Evolutionary conservation across 1,284 basidiomycete species (phyloP), one percentile per base, ranked within the genome.

Genomic region (Malassezia pachydermatis): DNA sequence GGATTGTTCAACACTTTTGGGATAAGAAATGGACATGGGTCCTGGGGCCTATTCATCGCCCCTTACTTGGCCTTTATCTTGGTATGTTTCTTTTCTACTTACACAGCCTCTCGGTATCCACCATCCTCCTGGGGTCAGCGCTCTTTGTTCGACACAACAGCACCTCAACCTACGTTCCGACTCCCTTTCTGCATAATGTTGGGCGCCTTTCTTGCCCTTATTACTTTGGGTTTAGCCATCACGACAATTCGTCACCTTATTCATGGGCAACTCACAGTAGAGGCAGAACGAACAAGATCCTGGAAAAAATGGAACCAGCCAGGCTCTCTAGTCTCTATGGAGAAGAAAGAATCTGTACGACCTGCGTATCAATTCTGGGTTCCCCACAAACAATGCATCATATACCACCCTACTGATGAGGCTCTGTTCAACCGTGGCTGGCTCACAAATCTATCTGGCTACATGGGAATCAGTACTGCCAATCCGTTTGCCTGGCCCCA

Each of bases 1-100:
- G 14, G 14, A 14, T 35, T 6, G 10, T 13, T 9, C 2, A 7
- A 0, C 11, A 8, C 1, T 42, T 48, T 16, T 33, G 27, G 32
- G 10, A 17, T 1, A 32, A 28, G n/a, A 25, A 14, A 16, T 49
- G 48, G 48, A 43, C 41, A 14, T 49, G 48, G 48, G 5, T 20
- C 2, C 25, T 49, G 7, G 48, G 48, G 1, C 48, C 48, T 8
- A 11, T 49, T 22, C 23, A 22, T 14, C 48, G 41, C 11, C 25
- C 28, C 3, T 10, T 25, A 10, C 17, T 30, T 5, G 41, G n/a
- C 9, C n/a, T 49, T 16, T 11, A n/a, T 22, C 20, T 49, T 3
- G 41, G 34, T 43, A 32, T 24, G 40, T 35, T 16, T 9, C 19
- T 14, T n/a, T 9, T 19, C 23, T 9, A 22, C 34, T 35, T 22